Percentiles rank a stretch among this genome's conserved stretches.
Conservation (phyloP, 805 yeast species). For the Ogataea saltuana region DNA sequence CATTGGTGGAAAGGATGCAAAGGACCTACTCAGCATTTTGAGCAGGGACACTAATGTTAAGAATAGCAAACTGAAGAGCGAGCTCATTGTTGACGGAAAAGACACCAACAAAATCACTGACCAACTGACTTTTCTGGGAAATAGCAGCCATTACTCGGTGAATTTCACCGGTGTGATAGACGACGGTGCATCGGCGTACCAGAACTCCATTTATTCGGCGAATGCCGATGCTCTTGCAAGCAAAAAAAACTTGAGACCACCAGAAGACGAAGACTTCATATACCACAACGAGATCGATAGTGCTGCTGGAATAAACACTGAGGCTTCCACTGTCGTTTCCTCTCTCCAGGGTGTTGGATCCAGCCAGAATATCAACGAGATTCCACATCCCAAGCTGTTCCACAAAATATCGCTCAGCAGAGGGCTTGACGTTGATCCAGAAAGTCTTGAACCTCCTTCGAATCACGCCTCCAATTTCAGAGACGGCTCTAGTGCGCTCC, state of each 20-base stretch:
- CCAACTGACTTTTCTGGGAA: slow-evolving; percentile 8
- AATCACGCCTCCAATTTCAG: slow-evolving; percentile 11
- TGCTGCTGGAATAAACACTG: not conserved
- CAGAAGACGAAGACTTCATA: slow-evolving; percentile 33
- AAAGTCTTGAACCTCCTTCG: slow-evolving; percentile 23
- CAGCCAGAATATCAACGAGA: not conserved
- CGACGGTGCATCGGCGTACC: slow-evolving; percentile 28
- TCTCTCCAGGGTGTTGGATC: not conserved
- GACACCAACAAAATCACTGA: slow-evolving; percentile 10
- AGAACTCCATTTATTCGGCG: slow-evolving; percentile 27
- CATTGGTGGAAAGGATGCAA: slow-evolving; percentile 1
- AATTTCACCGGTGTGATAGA: slow-evolving; percentile 14
- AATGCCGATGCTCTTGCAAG: slow-evolving; percentile 12
- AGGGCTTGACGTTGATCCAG: slow-evolving; percentile 21
- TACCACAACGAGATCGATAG: slow-evolving; percentile 15
- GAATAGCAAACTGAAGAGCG: slow-evolving; percentile 20
- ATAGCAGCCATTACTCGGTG: slow-evolving; percentile 11
- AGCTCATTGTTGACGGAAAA: slow-evolving; percentile 21
- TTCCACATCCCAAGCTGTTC: slow-evolving; percentile 16
- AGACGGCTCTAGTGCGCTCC: slow-evolving; percentile 1
- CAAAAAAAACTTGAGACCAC: slow-evolving; percentile 6
- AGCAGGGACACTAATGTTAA: slow-evolving; percentile 8
- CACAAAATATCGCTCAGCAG: slow-evolving; percentile 15
- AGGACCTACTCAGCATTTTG: not conserved
- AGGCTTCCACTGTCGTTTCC: not conserved